Percentiles rank a stretch among this genome's conserved stretches.
Conservation (phyloP, 2,329 filamentous ascomycete genomes). For the Mariannaea sp. region DNA sequence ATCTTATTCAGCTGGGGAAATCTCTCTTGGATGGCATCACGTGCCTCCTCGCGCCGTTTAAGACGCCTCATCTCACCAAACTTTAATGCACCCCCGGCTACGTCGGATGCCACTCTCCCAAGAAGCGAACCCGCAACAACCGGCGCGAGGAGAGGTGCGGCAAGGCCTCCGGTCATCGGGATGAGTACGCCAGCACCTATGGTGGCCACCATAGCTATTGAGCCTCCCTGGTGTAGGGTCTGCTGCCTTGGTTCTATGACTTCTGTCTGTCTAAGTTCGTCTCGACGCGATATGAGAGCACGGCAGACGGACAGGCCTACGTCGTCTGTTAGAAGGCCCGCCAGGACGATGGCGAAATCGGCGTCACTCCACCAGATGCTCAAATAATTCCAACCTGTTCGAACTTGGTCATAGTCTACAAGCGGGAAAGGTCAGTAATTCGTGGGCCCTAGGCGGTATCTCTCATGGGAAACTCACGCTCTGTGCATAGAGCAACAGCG, state of each 20-base stretch:
- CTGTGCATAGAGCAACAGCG: background rate
- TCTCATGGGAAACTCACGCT: background rate
- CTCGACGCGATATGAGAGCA: background rate
- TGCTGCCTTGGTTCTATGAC: conserved; percentile 1
- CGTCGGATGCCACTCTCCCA: background rate
- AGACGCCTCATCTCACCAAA: background rate
- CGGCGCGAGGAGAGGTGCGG: background rate
- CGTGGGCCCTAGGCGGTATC: background rate
- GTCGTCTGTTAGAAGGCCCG: conserved; percentile 1
- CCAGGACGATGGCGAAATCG: conserved; percentile 11
- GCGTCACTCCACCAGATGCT: conserved; percentile 14
- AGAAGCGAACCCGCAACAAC: background rate
- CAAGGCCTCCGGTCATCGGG: background rate
- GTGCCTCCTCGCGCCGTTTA: background rate
- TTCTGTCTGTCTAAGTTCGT: background rate
- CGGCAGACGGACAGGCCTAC: background rate
- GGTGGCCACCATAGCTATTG: background rate
- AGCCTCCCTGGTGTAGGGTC: background rate
- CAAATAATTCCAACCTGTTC: conserved; percentile 4
- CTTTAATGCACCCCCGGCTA: background rate
- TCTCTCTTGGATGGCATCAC: background rate
- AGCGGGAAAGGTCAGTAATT: background rate
- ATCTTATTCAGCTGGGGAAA: conserved; percentile 4
- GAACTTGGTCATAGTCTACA: conserved; percentile 4
- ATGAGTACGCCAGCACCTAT: background rate